These are phyloP conservation scores for Diaporthe sp. DNA, from an alignment of 2,329 filamentous ascomycete species.

Conservation along the genomic window DNA sequence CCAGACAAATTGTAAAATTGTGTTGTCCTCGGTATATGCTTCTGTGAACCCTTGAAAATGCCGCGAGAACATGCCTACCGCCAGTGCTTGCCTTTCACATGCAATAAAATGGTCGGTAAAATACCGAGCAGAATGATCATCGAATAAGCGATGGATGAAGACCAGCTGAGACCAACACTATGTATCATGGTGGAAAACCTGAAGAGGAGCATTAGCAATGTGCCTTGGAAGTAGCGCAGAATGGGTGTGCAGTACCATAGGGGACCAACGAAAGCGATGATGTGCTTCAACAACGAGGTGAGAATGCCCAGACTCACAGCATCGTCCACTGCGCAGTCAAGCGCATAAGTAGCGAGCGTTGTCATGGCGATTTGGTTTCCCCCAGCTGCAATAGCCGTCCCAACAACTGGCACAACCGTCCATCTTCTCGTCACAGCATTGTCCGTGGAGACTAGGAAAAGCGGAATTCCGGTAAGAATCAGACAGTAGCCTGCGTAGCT, in stretches of 20 bases:
- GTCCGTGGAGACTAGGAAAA: constrained; percentile 64
- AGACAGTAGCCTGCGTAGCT: constrained; percentile 64
- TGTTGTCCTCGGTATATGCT: not conserved
- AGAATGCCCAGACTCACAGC: constrained; percentile 67
- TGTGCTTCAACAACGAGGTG: constrained; percentile 64
- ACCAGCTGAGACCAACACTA: constrained; percentile 26
- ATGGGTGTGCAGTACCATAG: constrained; percentile 41
- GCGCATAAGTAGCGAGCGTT: constrained; percentile 67
- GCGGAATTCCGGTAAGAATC: constrained; percentile 61
- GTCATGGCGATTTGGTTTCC: constrained; percentile 72
- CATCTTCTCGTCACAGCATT: constrained; percentile 56
- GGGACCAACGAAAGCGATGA: constrained; percentile 60
- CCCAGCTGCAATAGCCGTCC: constrained; percentile 60
- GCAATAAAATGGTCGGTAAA: constrained; percentile 3
- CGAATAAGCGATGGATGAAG: constrained; percentile 1
- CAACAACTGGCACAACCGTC: constrained; percentile 67
- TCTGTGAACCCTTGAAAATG: too few species aligned
- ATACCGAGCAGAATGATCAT: constrained; percentile 7
- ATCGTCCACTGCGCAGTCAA: constrained; percentile 66
- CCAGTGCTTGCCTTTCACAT: not conserved
- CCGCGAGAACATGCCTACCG: not conserved
- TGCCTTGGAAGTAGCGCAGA: not conserved
- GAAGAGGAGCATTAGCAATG: not conserved
- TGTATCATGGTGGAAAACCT: constrained; percentile 32
- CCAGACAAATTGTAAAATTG: not conserved